Conservation (phyloP, 352 stramenopile species). For the Saprolegnia parasitica region DNA sequence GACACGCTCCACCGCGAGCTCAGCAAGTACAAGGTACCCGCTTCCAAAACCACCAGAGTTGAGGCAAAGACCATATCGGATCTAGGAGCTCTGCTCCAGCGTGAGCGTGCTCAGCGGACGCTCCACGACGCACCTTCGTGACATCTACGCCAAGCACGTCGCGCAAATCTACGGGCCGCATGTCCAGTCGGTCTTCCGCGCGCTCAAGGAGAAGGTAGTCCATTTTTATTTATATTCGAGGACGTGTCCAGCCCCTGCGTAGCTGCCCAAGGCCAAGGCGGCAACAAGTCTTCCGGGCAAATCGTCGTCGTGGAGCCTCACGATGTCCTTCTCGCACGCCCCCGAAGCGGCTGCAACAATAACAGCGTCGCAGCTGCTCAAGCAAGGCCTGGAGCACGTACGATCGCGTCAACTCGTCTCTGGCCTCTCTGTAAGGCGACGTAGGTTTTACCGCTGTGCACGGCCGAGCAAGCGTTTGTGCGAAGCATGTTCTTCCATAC, state of each 20-base stretch:
- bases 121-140: conserved; percentile 36
- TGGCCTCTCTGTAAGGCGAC: background rate
- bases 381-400: conserved; percentile 65
- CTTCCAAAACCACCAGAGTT: too few species aligned
- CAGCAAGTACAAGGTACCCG: conserved; percentile 47
- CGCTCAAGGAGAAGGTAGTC: conserved; percentile 49
- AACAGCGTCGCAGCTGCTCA: conserved; percentile 51
- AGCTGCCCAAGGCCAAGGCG: conserved; percentile 45
- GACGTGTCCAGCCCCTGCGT: background rate
- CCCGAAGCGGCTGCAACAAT: conserved; percentile 36
- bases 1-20: conserved; percentile 49
- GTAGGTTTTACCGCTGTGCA: conserved; percentile 41
- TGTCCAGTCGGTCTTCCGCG: conserved; percentile 52
- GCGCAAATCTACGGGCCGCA: conserved; percentile 49
- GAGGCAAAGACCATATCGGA: too few species aligned
- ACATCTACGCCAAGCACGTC: conserved; percentile 53
- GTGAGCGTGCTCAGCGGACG: conserved; percentile 38
- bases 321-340: conserved; percentile 55
- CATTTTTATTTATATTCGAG: background rate
- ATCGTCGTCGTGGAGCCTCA: conserved; percentile 55
- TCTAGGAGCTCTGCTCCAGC: conserved; percentile 33
- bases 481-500: conserved; percentile 14
- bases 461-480: conserved; percentile 41
- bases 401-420: too few species aligned
- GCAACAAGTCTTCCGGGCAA: conserved; percentile 48